phyloP scores from a whole-genome alignment of 441 rosid genomes.

The Kokia cookei region DNA sequence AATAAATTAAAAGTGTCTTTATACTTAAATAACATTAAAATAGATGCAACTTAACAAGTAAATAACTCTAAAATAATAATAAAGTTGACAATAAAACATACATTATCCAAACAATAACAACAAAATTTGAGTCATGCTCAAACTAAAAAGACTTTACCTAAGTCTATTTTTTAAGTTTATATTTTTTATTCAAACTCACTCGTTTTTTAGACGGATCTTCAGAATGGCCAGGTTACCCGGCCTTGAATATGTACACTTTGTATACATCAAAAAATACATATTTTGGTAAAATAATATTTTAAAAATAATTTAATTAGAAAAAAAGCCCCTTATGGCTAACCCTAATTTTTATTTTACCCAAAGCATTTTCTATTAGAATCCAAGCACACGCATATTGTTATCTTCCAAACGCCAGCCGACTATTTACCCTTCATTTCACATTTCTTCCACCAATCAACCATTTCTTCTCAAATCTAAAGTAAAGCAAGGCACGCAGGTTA shows the following conservation, averaged over 20 bases:
- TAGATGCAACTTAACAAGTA: fast-evolving
- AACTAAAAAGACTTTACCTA: fast-evolving
- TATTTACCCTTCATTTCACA: background rate
- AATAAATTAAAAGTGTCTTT: no score
- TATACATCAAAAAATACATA: no score
- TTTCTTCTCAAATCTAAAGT: background rate
- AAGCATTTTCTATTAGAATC: background rate
- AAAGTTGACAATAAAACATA: no score
- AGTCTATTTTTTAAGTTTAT: fast-evolving
- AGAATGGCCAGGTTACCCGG: no score
- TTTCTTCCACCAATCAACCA: background rate
- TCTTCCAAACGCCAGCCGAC: background rate
- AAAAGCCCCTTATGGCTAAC: no score
- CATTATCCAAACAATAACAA: no score
- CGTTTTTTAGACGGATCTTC: fast-evolving
- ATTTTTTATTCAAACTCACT: fast-evolving
- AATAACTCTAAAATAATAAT: fast-evolving
- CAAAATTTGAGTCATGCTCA: fast-evolving
- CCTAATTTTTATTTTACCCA: background rate
- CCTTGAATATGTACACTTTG: no score
- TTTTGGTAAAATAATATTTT: no score
- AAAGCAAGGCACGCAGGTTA: background rate
- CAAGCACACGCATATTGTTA: background rate
- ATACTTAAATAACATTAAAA: no score
- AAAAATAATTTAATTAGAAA: no score